These are phyloP conservation scores for Tylopilus subfusipes DNA, from an alignment of 768 basidiomycete genomes.

Conservation along the genomic window DNA sequence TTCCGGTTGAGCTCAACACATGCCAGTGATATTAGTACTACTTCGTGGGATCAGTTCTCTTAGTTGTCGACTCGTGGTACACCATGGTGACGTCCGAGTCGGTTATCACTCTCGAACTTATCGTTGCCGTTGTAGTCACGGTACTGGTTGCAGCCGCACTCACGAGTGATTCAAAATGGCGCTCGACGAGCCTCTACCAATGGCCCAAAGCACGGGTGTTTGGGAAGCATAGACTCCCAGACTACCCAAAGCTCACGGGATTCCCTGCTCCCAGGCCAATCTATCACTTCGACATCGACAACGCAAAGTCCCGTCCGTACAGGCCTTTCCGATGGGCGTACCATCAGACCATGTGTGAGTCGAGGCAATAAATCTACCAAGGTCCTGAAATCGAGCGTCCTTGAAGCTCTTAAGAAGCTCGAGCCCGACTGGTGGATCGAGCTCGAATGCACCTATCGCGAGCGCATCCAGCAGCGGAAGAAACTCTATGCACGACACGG, in stretches of 20 bases:
- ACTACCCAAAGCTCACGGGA: constrained; percentile 44
- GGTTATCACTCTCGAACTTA: not conserved
- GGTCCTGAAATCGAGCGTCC: not conserved
- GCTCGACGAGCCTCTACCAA: not conserved
- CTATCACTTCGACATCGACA: constrained; percentile 40
- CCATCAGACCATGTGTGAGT: constrained; percentile 53
- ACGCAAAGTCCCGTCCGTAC: constrained; percentile 47
- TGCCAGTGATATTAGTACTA: not conserved
- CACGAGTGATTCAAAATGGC: not conserved
- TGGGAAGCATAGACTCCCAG: constrained; percentile 20
- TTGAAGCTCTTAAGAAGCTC: constrained; percentile 41
- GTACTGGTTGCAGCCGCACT: constrained; percentile 5
- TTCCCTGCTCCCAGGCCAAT: constrained; percentile 43
- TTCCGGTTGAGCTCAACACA: not conserved
- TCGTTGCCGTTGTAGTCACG: not conserved
- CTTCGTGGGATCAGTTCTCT: not conserved
- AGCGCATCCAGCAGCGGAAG: constrained; percentile 42
- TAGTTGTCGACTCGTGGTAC: not conserved
- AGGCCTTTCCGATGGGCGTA: constrained; percentile 56
- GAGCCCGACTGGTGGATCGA: constrained; percentile 59
- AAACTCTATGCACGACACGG: constrained; percentile 38
- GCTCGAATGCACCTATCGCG: constrained; percentile 48
- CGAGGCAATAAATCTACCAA: not conserved
- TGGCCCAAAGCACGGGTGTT: constrained; percentile 5
- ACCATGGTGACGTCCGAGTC: constrained; percentile 12